Base-by-base conservation (phyloP, 2,329 filamentous ascomycete species). In the Fulvia fulva region DNA sequence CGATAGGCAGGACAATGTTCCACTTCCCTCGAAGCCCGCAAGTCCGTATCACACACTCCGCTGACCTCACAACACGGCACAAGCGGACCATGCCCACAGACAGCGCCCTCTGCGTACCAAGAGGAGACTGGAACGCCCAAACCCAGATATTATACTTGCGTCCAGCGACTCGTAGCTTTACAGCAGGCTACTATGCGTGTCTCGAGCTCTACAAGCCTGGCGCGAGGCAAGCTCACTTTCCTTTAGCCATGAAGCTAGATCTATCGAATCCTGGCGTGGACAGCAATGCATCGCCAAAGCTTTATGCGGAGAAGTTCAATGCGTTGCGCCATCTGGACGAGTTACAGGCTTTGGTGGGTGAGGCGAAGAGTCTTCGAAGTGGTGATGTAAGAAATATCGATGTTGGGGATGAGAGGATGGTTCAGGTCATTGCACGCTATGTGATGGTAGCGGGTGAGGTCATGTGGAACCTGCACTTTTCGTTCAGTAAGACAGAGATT, bases 381-480 rank as follows among this genome's bases (percentile, higher is more conserved):
- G 47, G 47, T 3, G 19, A 19, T 50, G 44, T 25, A 12, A 19
- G 44, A 9, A 25, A 25, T 25, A 23, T 47, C 5, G 44, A 47
- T 25, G 21, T 26, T 8, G 44, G 44, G 5, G 22, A 23, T 47
- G 47, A 26, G 26, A 25, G 23, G 12, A 5, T 28, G 7, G 47
- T 50, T 12, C 47, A 50, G n/a, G 26, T 50, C 8, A 32, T 50
- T 6, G 47, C 26, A 11, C 25, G 26, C 16, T 50, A 50, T 32
- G 47, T 50, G 7, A 50, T 50, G 47, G 32, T 67, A 60, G 21
- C 50, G 47, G 5, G 64, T 60, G n/a, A 67, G 28, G 19, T 66
- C 60, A 28, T 92, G 94, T 77, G 91, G 94, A 67, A 89, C 84
- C 26, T 50, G 23, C 47, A 50, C 26, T 30, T 50, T n/a, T 50